Evolutionary conservation across 2,329 filamentous ascomycete species (phyloP).

Genomic region (Aureobasidium sp.): DNA sequence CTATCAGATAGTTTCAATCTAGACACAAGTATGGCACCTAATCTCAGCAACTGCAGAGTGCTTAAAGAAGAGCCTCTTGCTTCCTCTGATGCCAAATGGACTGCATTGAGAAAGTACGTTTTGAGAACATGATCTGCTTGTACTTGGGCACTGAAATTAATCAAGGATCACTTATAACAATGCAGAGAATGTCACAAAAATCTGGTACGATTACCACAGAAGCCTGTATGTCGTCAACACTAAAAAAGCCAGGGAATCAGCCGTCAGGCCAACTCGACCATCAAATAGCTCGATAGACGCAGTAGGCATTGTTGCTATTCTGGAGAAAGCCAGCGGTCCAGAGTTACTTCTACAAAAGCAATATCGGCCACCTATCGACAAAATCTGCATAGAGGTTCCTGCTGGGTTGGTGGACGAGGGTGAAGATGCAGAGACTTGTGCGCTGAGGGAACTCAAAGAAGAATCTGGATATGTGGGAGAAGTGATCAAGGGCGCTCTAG

Average conservation of each 20-base stretch:
- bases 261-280: constrained; percentile 45
- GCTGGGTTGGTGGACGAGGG: constrained; percentile 53
- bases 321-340: constrained; percentile 41
- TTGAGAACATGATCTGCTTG: not conserved
- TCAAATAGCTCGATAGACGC: constrained; percentile 51
- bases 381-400: constrained; percentile 53
- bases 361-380: constrained; percentile 53
- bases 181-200: constrained; percentile 16
- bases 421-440: constrained; percentile 50
- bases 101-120: constrained; percentile 32
- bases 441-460: constrained; percentile 52
- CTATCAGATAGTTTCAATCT: not conserved
- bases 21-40: constrained; percentile 14
- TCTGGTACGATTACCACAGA: not conserved
- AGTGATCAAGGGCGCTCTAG: constrained; percentile 21
- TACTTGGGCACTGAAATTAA: not conserved
- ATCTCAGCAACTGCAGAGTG: constrained; percentile 18
- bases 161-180: constrained; percentile 43
- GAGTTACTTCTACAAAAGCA: constrained; percentile 47
- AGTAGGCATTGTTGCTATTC: constrained; percentile 51
- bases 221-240: not conserved
- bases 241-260: constrained; percentile 35
- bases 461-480: constrained; percentile 57
- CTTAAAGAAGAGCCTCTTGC: constrained; percentile 18
- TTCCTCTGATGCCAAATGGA: constrained; percentile 35